Evolutionary conservation across 176 grass and related monocot genomes (phyloP).

Genomic region (Avena eriantha): DNA sequence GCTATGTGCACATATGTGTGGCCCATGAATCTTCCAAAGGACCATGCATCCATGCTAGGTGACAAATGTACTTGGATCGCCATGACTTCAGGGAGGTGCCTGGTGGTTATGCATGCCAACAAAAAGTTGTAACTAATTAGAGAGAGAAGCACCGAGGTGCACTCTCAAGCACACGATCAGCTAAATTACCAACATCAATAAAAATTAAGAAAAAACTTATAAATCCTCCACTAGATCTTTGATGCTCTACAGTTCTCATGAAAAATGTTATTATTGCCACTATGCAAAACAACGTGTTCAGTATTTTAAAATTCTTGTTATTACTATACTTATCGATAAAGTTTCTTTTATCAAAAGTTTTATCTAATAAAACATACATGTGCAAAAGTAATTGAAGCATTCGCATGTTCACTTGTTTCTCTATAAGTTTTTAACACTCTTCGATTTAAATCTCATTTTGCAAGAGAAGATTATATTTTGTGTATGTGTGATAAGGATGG

Average conservation of each 20-base stretch:
- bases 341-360: no score
- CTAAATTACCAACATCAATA: background rate
- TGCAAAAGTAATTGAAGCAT: no score
- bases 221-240: background rate
- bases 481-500: constrained; percentile 15
- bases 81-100: constrained; percentile 24
- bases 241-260: background rate
- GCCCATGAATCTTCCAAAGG: constrained; percentile 63
- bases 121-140: constrained; percentile 47
- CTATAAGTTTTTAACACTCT: no score
- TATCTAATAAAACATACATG: no score
- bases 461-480: background rate
- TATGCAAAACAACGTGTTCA: no score
- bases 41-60: constrained; percentile 49
- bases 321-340: no score
- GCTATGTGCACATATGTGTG: constrained; percentile 33
- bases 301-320: no score
- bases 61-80: constrained; percentile 38
- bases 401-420: no score
- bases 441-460: no score
- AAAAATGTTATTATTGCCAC: no score
- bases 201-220: background rate
- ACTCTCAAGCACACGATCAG: background rate
- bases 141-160: constrained; percentile 1
- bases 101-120: constrained; percentile 58